A percentile compares a stretch with the other conserved stretches of the same genome.
Conservation (phyloP, 495 filamentous ascomycete species). For the Mytilinidion resinicola region DNA sequence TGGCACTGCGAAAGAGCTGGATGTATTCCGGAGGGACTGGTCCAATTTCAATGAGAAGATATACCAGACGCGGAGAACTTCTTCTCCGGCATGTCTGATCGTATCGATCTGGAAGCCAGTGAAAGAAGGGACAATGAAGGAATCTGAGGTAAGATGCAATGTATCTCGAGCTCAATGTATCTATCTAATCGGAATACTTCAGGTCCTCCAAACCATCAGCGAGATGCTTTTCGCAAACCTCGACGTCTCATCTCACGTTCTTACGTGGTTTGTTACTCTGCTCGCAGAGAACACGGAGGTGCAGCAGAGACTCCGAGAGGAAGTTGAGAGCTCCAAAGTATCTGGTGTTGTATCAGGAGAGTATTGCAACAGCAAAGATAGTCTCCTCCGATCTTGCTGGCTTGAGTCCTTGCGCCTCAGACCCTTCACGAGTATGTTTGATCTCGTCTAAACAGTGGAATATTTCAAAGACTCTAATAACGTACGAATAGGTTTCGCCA, state of each 20-base stretch:
- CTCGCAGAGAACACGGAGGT: slow-evolving; percentile 32
- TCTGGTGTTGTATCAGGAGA: not conserved
- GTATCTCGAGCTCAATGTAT: not conserved
- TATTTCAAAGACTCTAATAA: not conserved
- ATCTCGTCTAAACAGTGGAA: not conserved
- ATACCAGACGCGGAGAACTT: not conserved
- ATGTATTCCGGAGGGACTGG: not conserved
- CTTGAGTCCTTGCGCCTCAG: slow-evolving; percentile 36
- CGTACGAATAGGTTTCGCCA: slow-evolving; percentile 26
- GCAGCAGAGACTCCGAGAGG: slow-evolving; percentile 30
- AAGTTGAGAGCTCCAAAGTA: slow-evolving; percentile 4
- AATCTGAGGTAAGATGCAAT: not conserved
- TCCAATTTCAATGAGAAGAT: slow-evolving; percentile 1
- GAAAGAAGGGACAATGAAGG: slow-evolving; percentile 5
- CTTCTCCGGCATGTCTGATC: slow-evolving; percentile 22
- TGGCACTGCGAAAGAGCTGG: not conserved
- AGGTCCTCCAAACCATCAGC: slow-evolving; percentile 38
- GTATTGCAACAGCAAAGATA: slow-evolving; percentile 17
- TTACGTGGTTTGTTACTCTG: slow-evolving; percentile 38
- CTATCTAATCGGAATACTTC: not conserved
- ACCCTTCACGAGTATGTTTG: slow-evolving; percentile 25
- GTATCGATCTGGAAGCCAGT: slow-evolving; percentile 16
- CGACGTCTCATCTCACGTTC: slow-evolving; percentile 38
- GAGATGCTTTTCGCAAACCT: slow-evolving; percentile 44
- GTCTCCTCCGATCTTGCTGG: slow-evolving; percentile 32